phyloP scores from a whole-genome alignment of 805 yeast species.

The Yarrowia sp. region DNA sequence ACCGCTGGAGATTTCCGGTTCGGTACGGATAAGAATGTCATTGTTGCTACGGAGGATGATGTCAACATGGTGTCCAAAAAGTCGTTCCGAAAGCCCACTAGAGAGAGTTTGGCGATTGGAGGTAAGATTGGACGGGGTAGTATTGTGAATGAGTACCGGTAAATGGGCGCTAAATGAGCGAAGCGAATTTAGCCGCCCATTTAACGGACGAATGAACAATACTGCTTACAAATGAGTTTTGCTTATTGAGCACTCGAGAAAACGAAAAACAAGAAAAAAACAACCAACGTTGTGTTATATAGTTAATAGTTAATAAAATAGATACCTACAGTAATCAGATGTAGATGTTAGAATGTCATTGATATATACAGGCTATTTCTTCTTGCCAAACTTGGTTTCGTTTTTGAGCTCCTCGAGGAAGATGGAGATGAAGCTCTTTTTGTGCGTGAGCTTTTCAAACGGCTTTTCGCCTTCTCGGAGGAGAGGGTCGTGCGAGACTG shows the following conservation, averaged over 20 bases:
- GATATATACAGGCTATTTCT: conserved; percentile 2
- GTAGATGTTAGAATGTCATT: neutral
- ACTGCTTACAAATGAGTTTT: no score
- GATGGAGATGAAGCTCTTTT: conserved; percentile 11
- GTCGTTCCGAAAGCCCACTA: conserved; percentile 57
- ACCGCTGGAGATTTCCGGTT: conserved; percentile 77
- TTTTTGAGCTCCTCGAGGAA: conserved; percentile 24
- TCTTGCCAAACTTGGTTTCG: conserved; percentile 19
- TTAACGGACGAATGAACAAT: no score
- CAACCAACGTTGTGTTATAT: neutral
- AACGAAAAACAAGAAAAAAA: neutral
- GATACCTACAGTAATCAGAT: no score
- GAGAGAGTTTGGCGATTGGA: conserved; percentile 44
- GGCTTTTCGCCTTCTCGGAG: conserved; percentile 22
- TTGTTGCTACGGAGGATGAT: conserved; percentile 72
- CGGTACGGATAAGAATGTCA: conserved; percentile 67
- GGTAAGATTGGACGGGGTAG: neutral
- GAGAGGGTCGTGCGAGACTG: conserved; percentile 22
- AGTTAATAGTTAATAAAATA: neutral
- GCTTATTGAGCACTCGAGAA: neutral
- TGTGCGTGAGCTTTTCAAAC: conserved; percentile 14
- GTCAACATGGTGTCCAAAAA: conserved; percentile 66
- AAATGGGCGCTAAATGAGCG: no score
- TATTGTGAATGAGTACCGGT: neutral
- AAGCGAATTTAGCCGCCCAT: no score